Evolutionary conservation across 176 grass and related monocot genomes (phyloP), one percentile per base, ranked within the genome.

Genomic region (Triticum monococcum): DNA sequence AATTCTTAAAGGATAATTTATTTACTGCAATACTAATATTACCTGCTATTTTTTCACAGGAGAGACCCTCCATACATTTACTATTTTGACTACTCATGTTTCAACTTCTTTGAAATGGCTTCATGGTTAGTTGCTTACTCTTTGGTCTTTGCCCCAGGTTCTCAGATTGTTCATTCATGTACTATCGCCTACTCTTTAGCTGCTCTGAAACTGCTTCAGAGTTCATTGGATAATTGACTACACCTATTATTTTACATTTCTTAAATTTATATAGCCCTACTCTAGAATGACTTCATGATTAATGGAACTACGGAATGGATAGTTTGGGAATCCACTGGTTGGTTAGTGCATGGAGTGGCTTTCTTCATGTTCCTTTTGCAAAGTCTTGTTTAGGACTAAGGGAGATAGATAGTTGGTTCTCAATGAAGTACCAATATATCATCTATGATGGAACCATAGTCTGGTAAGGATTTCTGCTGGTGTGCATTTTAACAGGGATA

Each of bases 81-180:
- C 92, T 65, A 97, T 97, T 82, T 72, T 97, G 82, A 97, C 95
- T 41, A 91, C 91, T 38, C 67, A 65, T 70, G 90, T 85, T 10
- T 97, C 95, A 62, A 75, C 82, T 76, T 82, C 85, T 86, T 83
- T 97, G 79, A 81, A 90, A 43, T 95, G 92, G 91, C 90, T 95
- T 92, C 95, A 97, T 89, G 95, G 95, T 97, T 84, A 85, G 84
- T 78, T 73, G 36, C 85, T 7, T 18, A 71, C 26, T 48, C 18
- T 71, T 88, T 22, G 12, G 50, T 48, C 17, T 71, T 88, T 26
- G 17, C 64, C 67, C 78, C 38, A 50, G 11, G 48, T 52, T 78
- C 24, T 38, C 63, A 56, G 5, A 54, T 76, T 67, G 46, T 92
- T 59, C 68, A 91, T 70, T 81, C 84, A 30, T 81, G 92, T 68